A percentile compares a stretch with the other conserved stretches of the same genome.
Evolutionary conservation across 495 filamentous ascomycete species (phyloP).

Genomic region (Massariosphaeria phaeospora): DNA sequence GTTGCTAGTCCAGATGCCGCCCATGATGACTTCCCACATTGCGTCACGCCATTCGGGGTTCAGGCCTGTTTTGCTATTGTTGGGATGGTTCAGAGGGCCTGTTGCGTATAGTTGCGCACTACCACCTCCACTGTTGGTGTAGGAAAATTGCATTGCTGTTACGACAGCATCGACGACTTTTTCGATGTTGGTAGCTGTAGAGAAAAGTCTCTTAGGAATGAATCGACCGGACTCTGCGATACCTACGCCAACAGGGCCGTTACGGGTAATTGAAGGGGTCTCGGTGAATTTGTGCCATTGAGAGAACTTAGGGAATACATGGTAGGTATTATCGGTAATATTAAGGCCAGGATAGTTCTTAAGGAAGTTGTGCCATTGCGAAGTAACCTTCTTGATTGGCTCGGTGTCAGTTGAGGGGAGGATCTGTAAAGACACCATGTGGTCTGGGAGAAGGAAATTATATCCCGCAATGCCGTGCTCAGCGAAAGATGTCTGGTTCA

Average conservation of each 20-base stretch:
- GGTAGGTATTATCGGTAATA: slow-evolving; percentile 19
- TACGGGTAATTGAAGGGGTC: slow-evolving; percentile 19
- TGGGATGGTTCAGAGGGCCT: slow-evolving; percentile 24
- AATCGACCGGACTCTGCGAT: slow-evolving; percentile 24
- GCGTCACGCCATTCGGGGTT: slow-evolving; percentile 25
- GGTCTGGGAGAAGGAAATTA: slow-evolving; percentile 27
- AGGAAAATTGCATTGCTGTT: slow-evolving; percentile 19
- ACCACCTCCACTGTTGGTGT: slow-evolving; percentile 12
- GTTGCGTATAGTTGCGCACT: slow-evolving; percentile 29
- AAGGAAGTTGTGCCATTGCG: slow-evolving; percentile 28
- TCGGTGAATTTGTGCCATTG: slow-evolving; percentile 18
- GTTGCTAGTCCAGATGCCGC: slow-evolving; percentile 19
- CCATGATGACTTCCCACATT: slow-evolving; percentile 27
- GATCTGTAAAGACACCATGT: slow-evolving; percentile 26
- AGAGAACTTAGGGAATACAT: slow-evolving; percentile 23
- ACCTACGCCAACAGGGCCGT: slow-evolving; percentile 27
- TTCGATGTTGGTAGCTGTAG: not conserved
- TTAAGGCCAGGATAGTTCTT: slow-evolving; percentile 24
- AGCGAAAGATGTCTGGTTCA: slow-evolving; percentile 21
- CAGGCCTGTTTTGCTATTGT: slow-evolving; percentile 26
- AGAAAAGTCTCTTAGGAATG: slow-evolving; percentile 22
- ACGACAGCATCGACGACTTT: slow-evolving; percentile 24
- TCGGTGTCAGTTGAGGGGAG: slow-evolving; percentile 13
- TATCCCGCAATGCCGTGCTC: slow-evolving; percentile 22
- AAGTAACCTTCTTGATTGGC: slow-evolving; percentile 17